Conservation (phyloP, 805 yeast species). For the Candida fluviatilis region DNA sequence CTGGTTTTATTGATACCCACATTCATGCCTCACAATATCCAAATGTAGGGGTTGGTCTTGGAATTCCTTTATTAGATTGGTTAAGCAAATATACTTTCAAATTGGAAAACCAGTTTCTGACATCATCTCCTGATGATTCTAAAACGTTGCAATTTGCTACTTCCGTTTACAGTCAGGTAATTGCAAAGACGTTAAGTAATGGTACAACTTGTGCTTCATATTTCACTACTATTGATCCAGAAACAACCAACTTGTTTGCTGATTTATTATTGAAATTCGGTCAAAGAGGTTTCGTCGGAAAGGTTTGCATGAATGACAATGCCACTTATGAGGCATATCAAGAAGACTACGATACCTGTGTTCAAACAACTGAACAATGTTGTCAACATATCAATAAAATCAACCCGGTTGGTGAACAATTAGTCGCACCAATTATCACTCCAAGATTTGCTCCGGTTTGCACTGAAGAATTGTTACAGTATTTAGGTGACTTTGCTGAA, state of each 20-base stretch:
- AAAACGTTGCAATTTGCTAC: slow-evolving; percentile 50
- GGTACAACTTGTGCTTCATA: slow-evolving; percentile 95
- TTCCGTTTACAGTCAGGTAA: slow-evolving; percentile 60
- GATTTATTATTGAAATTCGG: slow-evolving; percentile 62
- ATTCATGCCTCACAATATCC: slow-evolving; percentile 45
- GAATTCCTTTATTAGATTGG: slow-evolving; percentile 86
- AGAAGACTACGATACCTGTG: slow-evolving; percentile 54
- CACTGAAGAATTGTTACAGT: slow-evolving; percentile 52
- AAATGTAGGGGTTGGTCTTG: slow-evolving; percentile 64
- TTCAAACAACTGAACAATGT: slow-evolving; percentile 51
- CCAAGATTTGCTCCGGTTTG: slow-evolving; percentile 95
- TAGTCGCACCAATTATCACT: slow-evolving; percentile 73
- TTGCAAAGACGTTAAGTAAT: slow-evolving; percentile 61
- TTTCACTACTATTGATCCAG: slow-evolving; percentile 82
- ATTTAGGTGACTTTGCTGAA: slow-evolving; percentile 58
- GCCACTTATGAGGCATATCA: slow-evolving; percentile 62
- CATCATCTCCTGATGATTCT: slow-evolving; percentile 19
- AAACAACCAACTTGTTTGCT: slow-evolving; percentile 73
- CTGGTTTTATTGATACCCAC: slow-evolving; percentile 44
- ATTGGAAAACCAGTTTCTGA: slow-evolving; percentile 61
- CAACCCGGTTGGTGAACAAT: slow-evolving; percentile 47
- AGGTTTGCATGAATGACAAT: slow-evolving; percentile 89
- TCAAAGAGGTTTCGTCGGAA: slow-evolving; percentile 87
- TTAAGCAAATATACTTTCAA: slow-evolving; percentile 84
- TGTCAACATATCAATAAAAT: slow-evolving; percentile 50